These are phyloP conservation scores for Neurospora crassa DNA, from an alignment of 2,329 filamentous ascomycete species.

Conservation along the genomic window DNA sequence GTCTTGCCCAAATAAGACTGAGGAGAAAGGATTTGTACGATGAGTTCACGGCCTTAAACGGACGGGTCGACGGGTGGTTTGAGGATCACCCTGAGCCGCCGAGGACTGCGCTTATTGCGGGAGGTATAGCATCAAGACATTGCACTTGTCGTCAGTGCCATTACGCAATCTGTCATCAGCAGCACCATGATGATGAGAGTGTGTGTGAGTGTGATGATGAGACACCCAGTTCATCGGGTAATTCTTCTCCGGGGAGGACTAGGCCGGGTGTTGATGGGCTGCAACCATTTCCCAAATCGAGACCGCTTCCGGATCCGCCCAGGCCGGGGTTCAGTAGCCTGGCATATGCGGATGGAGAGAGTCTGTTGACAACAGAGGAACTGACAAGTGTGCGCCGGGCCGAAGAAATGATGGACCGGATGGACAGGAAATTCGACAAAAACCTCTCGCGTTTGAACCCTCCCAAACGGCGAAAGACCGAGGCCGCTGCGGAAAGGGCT, in stretches of 20 bases:
- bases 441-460: background rate
- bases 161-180: background rate
- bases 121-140: background rate
- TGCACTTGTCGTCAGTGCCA: background rate
- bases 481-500: background rate
- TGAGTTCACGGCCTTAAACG: background rate
- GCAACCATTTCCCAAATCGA: background rate
- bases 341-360: background rate
- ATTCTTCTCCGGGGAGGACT: background rate
- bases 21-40: background rate
- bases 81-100: background rate
- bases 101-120: background rate
- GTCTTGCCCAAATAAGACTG: background rate
- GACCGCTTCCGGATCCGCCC: background rate
- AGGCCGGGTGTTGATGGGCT: background rate
- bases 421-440: background rate
- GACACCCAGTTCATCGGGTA: background rate
- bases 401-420: background rate
- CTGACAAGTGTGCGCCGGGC: background rate
- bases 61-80: background rate
- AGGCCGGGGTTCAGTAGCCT: background rate
- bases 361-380: background rate
- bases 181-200: background rate
- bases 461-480: background rate
- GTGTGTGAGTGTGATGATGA: background rate